Evolutionary conservation across 768 basidiomycete genomes (phyloP), one percentile per base, ranked within the genome.

Genomic region (Lactifluus echinatus): DNA sequence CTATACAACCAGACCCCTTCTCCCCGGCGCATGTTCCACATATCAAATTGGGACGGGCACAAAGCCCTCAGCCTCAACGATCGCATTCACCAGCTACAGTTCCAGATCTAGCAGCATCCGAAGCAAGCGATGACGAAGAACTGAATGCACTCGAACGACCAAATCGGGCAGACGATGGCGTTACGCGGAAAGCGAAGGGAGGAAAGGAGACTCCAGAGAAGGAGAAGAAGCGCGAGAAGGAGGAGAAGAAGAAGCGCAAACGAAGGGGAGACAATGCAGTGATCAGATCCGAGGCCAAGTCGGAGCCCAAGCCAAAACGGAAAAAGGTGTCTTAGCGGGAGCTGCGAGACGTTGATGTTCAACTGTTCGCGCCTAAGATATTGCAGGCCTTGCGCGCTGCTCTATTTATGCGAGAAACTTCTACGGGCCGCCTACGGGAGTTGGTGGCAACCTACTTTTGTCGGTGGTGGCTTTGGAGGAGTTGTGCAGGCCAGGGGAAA

Each of bases 1-100:
- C 91, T 3, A 74, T 93, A 57, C 88, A 89, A 64, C 68, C 72
- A 4, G 82, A 90, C 64, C 88, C 87, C 2, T 88, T 90, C 69
- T 84, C 85, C 5, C 76, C 79, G 1, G 73, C 73, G 44, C 85
- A 87, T 66, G 66, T 74, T 24, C 71, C 75, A 17, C 66, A 66
- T n/a, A 49, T 66, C 4, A 54, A 59, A 43, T 67, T 63, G 21
- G 62, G 65, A 65, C 59, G 64, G 64, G 44, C 48, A 63, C 36
- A 67, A 63, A 50, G 50, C 54, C 23, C 65, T 63, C 60, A 23
- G 19, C n/a, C n/a, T n/a, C n/a, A n/a, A n/a, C n/a, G n/a, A n/a
- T 34, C 39, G n/a, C 39, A 19, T 19, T 8, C 57, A 15, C 44
- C 37, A 47, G 29, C n/a, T 24, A 6, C 33, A 36, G 19, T 66